Evolutionary conservation across 768 basidiomycete genomes (phyloP), one percentile per base, ranked within the genome.

Genomic region (Mycena latifolia): DNA sequence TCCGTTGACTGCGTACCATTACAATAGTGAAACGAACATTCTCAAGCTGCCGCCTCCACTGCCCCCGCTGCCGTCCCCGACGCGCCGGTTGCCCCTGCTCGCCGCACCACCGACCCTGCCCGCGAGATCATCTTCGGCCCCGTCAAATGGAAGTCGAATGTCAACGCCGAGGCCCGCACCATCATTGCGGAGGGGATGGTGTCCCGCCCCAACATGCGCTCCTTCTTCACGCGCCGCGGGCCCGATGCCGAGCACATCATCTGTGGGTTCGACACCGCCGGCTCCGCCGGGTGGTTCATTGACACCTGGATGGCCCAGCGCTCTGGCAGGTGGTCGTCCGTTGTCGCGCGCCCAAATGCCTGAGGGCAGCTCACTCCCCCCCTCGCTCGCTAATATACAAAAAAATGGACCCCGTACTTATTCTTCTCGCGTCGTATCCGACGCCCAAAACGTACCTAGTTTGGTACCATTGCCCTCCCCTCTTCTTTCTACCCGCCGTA

Each of bases 341-440:
- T 60, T 29, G 39, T 60, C 48, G 58, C 58, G 7, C 58, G 58
- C 59, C 48, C 58, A 60, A 51, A 59, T 39, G 57, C 24, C 48
- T 60, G 50, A 52, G 58, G 58, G 48, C 48, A 60, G 58, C 58
- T 52, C 58, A n/a, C 46, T 14, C 33, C 33, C 33, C 33, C 14
- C 8, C 33, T n/a, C 47, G 47, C 47, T 59, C 57, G 37, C 4
- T 15, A 17, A 59, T 28, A 37, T 59, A 25, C 25, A 59, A 48
- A 59, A 59, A 59, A 48, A 50, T 59, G 46, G 57, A 17, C 57
- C 33, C 31, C 12, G 24, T 59, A 59, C 47, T 59, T 59, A 59
- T 29, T 35, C 33, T 35, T 33, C 25, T 39, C 31, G 9, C 11
- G 33, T 48, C 47, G 33, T 59, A 35, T 2, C 5, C n/a, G 31